These are phyloP conservation scores for Trichosanthes truncata DNA, from an alignment of 306 rosid species.

Conservation along the genomic window DNA sequence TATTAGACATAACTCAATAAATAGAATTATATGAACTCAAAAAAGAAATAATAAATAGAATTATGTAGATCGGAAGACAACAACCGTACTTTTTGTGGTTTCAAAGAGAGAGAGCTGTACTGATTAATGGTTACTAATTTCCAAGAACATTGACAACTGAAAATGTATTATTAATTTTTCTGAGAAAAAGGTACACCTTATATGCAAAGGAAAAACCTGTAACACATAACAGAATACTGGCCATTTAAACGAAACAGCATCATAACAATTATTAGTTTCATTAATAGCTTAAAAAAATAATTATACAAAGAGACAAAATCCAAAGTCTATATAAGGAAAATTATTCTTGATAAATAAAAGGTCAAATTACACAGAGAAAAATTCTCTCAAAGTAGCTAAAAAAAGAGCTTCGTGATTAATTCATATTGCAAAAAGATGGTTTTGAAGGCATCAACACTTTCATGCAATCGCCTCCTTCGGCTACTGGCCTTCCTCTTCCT, in stretches of 20 bases:
- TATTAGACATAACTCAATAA: too few species aligned
- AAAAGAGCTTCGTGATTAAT: too few species aligned
- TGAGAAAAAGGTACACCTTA: too few species aligned
- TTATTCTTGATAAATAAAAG: neutral
- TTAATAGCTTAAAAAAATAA: neutral
- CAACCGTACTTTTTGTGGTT: neutral
- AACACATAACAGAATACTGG: neutral
- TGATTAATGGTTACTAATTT: too few species aligned
- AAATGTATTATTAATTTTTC: too few species aligned
- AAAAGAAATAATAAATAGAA: too few species aligned
- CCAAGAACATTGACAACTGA: too few species aligned
- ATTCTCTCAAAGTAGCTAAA: neutral
- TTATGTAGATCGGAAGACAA: too few species aligned
- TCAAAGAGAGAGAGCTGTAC: too few species aligned
- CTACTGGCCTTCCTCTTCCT: neutral
- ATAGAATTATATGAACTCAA: too few species aligned
- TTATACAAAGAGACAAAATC: neutral
- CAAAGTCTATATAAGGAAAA: neutral
- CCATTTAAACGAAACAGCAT: neutral
- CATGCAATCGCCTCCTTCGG: neutral
- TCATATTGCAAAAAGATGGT: neutral
- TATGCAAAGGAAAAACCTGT: neutral
- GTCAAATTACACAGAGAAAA: neutral
- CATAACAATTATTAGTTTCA: neutral
- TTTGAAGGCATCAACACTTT: neutral